A percentile compares a stretch with the other conserved stretches of the same genome.
Evolutionary conservation across 352 stramenopile genomes (phyloP).

Genomic region (Globisporangium iwayamae): DNA sequence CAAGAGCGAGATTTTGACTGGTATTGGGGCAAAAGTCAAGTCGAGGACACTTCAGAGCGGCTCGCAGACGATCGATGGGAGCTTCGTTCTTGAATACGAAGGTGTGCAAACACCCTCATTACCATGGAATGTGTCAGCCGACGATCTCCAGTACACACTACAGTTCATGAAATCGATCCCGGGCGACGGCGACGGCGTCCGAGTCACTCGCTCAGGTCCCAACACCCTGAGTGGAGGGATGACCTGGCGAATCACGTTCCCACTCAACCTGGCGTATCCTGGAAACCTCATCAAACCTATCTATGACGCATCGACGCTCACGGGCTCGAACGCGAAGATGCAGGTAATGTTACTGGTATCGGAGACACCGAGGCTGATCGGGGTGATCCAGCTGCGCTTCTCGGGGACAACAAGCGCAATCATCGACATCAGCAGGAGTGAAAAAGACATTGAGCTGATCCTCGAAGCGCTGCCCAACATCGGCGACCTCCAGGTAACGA

Average conservation of each 20-base stretch:
- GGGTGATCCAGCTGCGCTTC: constrained; percentile 37
- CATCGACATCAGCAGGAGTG: constrained; percentile 22
- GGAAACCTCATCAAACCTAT: constrained; percentile 25
- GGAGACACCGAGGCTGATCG: constrained; percentile 38
- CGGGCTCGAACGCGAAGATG: constrained; percentile 34
- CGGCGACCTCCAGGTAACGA: constrained; percentile 9
- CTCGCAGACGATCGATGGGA: constrained; percentile 33
- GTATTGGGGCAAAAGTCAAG: constrained; percentile 20
- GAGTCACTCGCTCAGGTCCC: constrained; percentile 36
- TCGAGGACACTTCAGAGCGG: constrained; percentile 38
- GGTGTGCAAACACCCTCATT: constrained; percentile 53
- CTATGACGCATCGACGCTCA: constrained; percentile 25
- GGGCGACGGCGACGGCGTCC: constrained; percentile 47
- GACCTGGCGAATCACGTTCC: constrained; percentile 58
- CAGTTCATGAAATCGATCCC: constrained; percentile 65
- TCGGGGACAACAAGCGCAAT: constrained; percentile 26
- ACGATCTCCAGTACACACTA: constrained; percentile 74
- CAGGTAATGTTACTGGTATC: constrained; percentile 25
- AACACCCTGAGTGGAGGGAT: constrained; percentile 28
- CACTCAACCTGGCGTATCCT: constrained; percentile 32
- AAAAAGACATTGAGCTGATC: constrained; percentile 2
- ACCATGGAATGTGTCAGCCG: constrained; percentile 72
- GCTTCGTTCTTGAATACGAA: constrained; percentile 47
- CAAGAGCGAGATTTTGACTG: constrained; percentile 17
- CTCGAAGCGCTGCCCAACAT: constrained; percentile 6